Conservation (phyloP, 495 filamentous ascomycete species). For the Sordaria brevicollis region DNA sequence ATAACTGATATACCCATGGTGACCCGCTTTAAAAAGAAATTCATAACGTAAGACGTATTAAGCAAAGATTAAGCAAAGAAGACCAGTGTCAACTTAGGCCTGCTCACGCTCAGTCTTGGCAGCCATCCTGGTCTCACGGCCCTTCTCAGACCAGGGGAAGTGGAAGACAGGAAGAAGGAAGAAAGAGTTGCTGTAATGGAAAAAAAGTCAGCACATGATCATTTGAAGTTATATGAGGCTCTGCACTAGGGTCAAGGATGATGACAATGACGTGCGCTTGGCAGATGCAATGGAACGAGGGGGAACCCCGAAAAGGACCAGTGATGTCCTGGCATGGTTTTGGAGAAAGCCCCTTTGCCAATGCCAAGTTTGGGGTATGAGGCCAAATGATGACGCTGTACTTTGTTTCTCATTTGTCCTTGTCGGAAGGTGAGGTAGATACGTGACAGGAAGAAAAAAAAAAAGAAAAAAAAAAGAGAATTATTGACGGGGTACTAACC, state of each 20-base stretch:
- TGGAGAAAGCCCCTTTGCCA: background rate
- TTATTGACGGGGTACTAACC: constrained; percentile 32
- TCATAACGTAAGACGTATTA: background rate
- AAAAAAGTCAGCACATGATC: constrained; percentile 5
- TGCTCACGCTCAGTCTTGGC: constrained; percentile 24
- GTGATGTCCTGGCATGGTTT: background rate
- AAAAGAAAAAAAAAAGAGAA: constrained; percentile 6
- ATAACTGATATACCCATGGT: background rate
- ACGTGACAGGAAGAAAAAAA: constrained; percentile 1
- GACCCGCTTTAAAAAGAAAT: background rate
- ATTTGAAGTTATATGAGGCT: constrained; percentile 3
- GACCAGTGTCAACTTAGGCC: constrained; percentile 11
- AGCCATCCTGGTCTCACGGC: constrained; percentile 43
- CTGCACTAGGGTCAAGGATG: constrained; percentile 5
- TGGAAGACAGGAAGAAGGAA: constrained; percentile 90
- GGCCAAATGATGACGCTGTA: background rate
- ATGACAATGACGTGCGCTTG: constrained; percentile 15
- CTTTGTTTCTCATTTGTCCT: background rate
- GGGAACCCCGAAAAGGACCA: background rate
- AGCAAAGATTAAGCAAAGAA: background rate
- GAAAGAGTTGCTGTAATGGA: constrained; percentile 62
- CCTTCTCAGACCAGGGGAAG: constrained; percentile 95
- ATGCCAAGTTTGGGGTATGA: background rate
- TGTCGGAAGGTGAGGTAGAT: background rate
- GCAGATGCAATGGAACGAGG: constrained; percentile 5